These are phyloP conservation scores for Protea cynaroides DNA, from an alignment of 164 flowering plant species.

Conservation along the genomic window DNA sequence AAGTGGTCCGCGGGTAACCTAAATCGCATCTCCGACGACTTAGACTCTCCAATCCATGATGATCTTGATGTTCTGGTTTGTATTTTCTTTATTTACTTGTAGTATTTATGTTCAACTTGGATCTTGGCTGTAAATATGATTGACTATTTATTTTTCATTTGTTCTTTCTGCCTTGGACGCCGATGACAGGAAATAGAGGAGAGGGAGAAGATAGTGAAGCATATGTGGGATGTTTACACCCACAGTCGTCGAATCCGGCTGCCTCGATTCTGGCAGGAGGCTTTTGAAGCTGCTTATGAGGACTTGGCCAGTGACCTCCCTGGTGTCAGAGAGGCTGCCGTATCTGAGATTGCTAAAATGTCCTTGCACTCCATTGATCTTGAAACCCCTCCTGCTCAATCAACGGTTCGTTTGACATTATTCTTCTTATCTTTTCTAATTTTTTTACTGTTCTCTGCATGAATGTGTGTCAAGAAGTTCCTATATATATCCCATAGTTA, in stretches of 20 bases:
- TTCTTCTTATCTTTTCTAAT: too few relatives aligned
- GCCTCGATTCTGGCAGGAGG: constrained; percentile 88
- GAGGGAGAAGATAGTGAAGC: constrained; percentile 94
- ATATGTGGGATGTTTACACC: constrained; percentile 98
- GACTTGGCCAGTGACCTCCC: constrained; percentile 72
- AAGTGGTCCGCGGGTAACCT: constrained; percentile 90
- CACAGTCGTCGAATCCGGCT: constrained; percentile 63
- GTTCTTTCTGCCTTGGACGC: background rate
- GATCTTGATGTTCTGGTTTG: constrained; percentile 87
- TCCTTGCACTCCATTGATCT: constrained; percentile 56
- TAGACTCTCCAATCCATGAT: constrained; percentile 49
- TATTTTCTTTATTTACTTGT: background rate
- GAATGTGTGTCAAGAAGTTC: too few relatives aligned
- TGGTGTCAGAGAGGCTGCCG: constrained; percentile 62
- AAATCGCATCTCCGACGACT: constrained; percentile 49
- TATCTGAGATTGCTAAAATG: constrained; percentile 96
- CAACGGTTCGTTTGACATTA: constrained; percentile 32
- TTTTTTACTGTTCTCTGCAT: too few relatives aligned
- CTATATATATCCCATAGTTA: too few relatives aligned
- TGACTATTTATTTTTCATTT: background rate
- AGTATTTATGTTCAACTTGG: background rate
- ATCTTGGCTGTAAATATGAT: constrained; percentile 5
- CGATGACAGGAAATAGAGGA: constrained; percentile 86
- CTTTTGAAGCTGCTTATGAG: constrained; percentile 93
- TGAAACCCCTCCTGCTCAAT: constrained; percentile 53